Evolutionary conservation across 371 early-diverging fungal species (phyloP), one percentile per base, ranked within the genome.

Genomic region (Haplosporangium sp.): DNA sequence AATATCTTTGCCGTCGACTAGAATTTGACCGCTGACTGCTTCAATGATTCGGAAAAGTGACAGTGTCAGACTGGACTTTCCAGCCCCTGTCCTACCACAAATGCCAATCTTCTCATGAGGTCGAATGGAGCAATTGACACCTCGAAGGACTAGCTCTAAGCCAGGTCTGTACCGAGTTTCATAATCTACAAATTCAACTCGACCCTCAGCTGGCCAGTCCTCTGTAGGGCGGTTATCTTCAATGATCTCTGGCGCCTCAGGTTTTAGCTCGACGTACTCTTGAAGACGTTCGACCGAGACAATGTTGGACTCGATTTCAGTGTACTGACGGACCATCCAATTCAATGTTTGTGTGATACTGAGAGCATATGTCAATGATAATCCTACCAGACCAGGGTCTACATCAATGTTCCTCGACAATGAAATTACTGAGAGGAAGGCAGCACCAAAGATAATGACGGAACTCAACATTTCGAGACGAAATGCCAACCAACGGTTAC

Each of bases 21-120:
- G 65, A 57, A 95, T 94, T 45, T 71, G 64, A 42, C 96, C 96
- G 20, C 63, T 75, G 42, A 89, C 91, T 2, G 96, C 91, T 76
- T 98, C 98, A 38, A 97, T 89, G 62, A 98, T 90, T 61, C 98
- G 91, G 90, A 98, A 98, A 63, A 98, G 83, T 20, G 93, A 88
- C 67, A 95, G 84, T 13, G 94, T 95, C 70, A 96, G 76, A 44
- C 94, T 92, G 40, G 92, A 90, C 83, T 98, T 98, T 61, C 98
- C 98, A 20, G 94, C 92, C 40, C 98, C 98, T 2, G 98, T 97
- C 37, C 97, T 87, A 19, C 96, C 98, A 69, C 92, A 88, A 74
- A 96, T 92, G 68, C 96, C 98, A 62, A 97, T 90, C 60, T 96
- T 96, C 74, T 95, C 92, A 13, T 85, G 85, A 1, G 91, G 86